A percentile compares a stretch with the other conserved stretches of the same genome.
These are phyloP conservation scores for Phytophthora aleatoria DNA, from an alignment of 352 stramenopile genomes.

Conservation along the genomic window DNA sequence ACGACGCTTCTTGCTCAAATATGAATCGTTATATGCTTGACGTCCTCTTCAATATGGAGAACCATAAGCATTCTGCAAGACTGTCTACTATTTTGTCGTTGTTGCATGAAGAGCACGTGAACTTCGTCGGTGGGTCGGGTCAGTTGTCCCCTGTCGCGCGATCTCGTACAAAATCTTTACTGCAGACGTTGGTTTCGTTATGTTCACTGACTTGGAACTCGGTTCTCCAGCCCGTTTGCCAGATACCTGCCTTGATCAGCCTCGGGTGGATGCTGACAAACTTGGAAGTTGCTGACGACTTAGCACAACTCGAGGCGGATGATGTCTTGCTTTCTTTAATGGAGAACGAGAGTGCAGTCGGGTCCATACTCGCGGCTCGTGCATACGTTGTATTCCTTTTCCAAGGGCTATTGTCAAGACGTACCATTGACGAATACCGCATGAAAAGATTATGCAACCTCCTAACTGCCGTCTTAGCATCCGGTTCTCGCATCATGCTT, in stretches of 20 bases:
- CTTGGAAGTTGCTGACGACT: slow-evolving; percentile 18
- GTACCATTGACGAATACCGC: slow-evolving; percentile 8
- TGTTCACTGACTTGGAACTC: slow-evolving; percentile 30
- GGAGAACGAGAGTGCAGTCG: slow-evolving; percentile 9
- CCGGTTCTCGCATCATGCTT: slow-evolving; percentile 9
- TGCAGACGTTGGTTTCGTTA: slow-evolving; percentile 26
- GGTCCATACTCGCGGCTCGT: slow-evolving; percentile 21
- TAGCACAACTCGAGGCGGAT: slow-evolving; percentile 21
- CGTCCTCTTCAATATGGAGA: slow-evolving; percentile 12
- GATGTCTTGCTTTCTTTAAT: slow-evolving; percentile 25
- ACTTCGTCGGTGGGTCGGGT: slow-evolving; percentile 24
- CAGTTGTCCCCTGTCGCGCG: slow-evolving; percentile 17
- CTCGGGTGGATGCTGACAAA: slow-evolving; percentile 26
- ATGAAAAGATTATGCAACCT: slow-evolving; percentile 26
- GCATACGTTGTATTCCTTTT: slow-evolving; percentile 11
- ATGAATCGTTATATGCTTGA: slow-evolving; percentile 15
- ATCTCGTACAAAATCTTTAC: slow-evolving; percentile 29
- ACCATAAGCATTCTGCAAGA: not conserved
- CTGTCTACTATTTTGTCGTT: not conserved
- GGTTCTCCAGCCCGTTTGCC: slow-evolving; percentile 19
- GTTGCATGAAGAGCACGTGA: slow-evolving; percentile 26
- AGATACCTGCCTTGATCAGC: slow-evolving; percentile 23
- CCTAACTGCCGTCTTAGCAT: slow-evolving; percentile 17
- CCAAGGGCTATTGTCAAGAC: slow-evolving; percentile 15
- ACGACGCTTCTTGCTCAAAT: slow-evolving; percentile 4